A percentile compares a stretch with the other conserved stretches of the same genome.
These are phyloP conservation scores for Thielaviopsis euricoi DNA, from an alignment of 2,329 filamentous ascomycete genomes.

Conservation along the genomic window DNA sequence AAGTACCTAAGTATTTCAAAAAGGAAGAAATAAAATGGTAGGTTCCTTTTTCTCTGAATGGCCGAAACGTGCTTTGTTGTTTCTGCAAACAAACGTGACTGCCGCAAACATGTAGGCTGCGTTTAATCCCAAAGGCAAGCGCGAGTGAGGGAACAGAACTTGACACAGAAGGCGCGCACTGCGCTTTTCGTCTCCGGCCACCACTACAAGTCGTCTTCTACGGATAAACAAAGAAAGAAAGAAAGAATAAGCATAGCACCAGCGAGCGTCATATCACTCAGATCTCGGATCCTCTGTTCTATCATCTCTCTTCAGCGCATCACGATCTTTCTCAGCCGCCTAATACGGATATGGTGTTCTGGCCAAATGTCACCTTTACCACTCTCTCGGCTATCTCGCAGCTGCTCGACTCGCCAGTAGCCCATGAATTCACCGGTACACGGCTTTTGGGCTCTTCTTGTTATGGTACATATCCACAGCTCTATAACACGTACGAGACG, in stretches of 20 bases:
- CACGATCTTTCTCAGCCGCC: no score
- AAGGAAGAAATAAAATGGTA: no score
- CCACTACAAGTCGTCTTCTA: no score
- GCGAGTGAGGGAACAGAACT: not conserved
- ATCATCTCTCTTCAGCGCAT: not conserved
- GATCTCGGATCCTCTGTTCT: not conserved
- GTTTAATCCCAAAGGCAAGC: not conserved
- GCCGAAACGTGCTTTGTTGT: no score
- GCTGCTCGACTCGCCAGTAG: not conserved
- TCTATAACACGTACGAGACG: slow-evolving; percentile 3
- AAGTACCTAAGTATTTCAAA: no score
- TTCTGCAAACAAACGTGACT: not conserved
- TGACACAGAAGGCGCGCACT: not conserved
- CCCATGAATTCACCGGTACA: not conserved
- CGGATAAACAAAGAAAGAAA: no score
- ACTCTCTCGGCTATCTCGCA: not conserved
- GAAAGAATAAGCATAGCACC: no score
- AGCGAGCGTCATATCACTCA: not conserved
- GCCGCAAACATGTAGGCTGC: not conserved
- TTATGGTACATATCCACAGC: not conserved
- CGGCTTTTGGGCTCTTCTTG: not conserved
- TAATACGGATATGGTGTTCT: not conserved
- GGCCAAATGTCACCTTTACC: not conserved
- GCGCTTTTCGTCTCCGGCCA: not conserved
- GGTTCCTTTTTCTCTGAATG: no score